A percentile compares a stretch with the other conserved stretches of the same genome.
phyloP scores from a whole-genome alignment of 2,329 filamentous ascomycete genomes.

The Hymenoscyphus fraxineus region DNA sequence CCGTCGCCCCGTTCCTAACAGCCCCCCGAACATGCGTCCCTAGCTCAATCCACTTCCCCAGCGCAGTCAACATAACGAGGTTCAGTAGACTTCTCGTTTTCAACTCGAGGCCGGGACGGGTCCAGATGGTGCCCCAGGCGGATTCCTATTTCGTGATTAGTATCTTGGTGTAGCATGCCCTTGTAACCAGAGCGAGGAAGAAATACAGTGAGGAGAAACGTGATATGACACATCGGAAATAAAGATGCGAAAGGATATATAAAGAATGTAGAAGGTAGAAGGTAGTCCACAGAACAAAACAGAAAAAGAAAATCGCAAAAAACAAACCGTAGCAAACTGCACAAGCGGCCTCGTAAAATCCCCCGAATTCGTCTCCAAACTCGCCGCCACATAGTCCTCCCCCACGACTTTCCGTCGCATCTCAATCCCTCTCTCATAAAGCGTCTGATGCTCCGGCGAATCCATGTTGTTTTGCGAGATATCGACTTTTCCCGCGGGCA shows the following conservation, averaged over 20 bases:
- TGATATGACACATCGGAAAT: neutral
- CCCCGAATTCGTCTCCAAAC: slow-evolving; percentile 21
- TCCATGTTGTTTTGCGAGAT: slow-evolving; percentile 30
- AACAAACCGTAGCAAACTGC: slow-evolving; percentile 30
- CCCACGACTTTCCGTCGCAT: slow-evolving; percentile 31
- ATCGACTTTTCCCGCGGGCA: neutral
- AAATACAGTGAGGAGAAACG: neutral
- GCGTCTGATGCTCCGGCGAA: slow-evolving; percentile 17
- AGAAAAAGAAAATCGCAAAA: neutral
- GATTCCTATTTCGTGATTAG: slow-evolving; percentile 23
- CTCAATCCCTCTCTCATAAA: slow-evolving; percentile 25
- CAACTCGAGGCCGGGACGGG: slow-evolving; percentile 28
- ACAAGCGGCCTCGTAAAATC: slow-evolving; percentile 31
- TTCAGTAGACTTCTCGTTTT: slow-evolving; percentile 30
- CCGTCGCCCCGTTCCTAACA: slow-evolving; percentile 29
- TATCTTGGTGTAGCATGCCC: neutral
- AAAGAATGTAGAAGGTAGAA: neutral
- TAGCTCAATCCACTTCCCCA: slow-evolving; percentile 32
- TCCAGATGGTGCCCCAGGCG: slow-evolving; percentile 34
- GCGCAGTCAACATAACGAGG: slow-evolving; percentile 32
- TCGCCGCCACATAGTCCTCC: slow-evolving; percentile 28
- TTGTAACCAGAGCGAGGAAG: neutral
- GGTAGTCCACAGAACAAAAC: neutral
- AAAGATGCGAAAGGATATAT: neutral
- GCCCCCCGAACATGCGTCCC: slow-evolving; percentile 33